These are phyloP conservation scores for Lodderomyces theae DNA, from an alignment of 1,139 yeast species.

Conservation along the genomic window DNA sequence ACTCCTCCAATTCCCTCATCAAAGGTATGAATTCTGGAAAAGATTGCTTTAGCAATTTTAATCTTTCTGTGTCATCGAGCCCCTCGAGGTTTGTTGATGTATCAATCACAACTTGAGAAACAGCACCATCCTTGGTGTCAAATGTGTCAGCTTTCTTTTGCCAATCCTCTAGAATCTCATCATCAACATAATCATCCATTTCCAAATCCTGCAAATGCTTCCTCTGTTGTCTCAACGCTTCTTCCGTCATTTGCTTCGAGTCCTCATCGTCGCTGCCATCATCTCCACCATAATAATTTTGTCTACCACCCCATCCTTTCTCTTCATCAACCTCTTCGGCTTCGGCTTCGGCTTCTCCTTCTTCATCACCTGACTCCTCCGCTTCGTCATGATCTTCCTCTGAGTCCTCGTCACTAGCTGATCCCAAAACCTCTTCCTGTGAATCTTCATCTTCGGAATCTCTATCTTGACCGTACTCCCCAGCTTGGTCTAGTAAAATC, in stretches of 20 bases:
- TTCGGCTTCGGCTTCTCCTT: constrained; percentile 32
- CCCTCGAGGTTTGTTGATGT: constrained; percentile 31
- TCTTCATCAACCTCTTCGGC: constrained; percentile 50
- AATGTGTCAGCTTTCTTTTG: constrained; percentile 33
- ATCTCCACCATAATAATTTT: constrained; percentile 82
- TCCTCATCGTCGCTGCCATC: constrained; percentile 73
- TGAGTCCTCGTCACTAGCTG: constrained; percentile 20
- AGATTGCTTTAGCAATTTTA: constrained; percentile 49
- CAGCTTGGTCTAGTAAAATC: constrained; percentile 59
- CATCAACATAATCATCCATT: constrained; percentile 82
- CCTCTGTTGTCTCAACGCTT: constrained; percentile 85
- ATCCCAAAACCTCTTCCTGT: constrained; percentile 25
- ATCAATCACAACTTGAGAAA: constrained; percentile 21
- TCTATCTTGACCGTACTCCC: constrained; percentile 30
- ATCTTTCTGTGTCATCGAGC: constrained; percentile 44
- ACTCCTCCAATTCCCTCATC: constrained; percentile 55
- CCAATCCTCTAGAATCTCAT: constrained; percentile 78
- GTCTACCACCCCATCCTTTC: constrained; percentile 78
- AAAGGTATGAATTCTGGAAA: constrained; percentile 87
- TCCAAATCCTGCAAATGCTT: constrained; percentile 77
- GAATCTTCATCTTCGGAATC: constrained; percentile 42
- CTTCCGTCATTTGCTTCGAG: constrained; percentile 77
- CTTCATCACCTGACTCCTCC: constrained; percentile 31
- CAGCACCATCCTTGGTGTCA: constrained; percentile 21
- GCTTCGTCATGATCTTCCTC: too few relatives aligned